Base-by-base conservation (phyloP, 2,329 filamentous ascomycete species). In the Xylariomycetidae sp. region DNA sequence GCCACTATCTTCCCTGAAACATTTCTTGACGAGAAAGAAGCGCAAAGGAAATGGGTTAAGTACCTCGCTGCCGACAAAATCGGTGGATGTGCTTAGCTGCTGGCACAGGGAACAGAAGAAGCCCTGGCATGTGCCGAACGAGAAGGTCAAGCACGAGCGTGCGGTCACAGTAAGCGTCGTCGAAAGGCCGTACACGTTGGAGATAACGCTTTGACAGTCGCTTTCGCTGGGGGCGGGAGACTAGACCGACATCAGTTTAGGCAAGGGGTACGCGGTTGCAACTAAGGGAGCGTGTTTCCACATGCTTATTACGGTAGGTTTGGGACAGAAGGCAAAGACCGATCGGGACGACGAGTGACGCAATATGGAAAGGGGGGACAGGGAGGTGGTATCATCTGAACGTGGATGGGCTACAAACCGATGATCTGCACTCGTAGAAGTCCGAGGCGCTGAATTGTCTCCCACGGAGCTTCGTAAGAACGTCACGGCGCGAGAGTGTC, bases 41-140 rank as follows among this genome's bases (percentile, higher is more conserved):
- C n/a, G n/a, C n/a, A n/a, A n/a, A n/a, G n/a, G n/a, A n/a, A n/a
- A n/a, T n/a, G n/a, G n/a, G n/a, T n/a, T n/a, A n/a, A n/a, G n/a
- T n/a, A n/a, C n/a, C n/a, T n/a, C 52, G 47, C 44, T 53, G 37
- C 49, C 56, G 40, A 61, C 54, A 37, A 60, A 60, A 39, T 45
- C 38, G 40, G 55, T 59, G n/a, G 47, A 46, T 30, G 57, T 60
- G 20, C 35, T 38, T 20, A 60, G 42, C 22, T 48, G 50, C 29
- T 46, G 23, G 47, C 58, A 61, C 15, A 61, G 44, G 22, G 56
- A 52, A 46, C 57, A 61, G 50, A 61, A 61, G 49, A 60, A 61
- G 28, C 48, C 58, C 48, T 52, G 49, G 44, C 58, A 61, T n/a
- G 57, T 58, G 18, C 45, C 23, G 38, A 41, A 57, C n/a, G 49